These are phyloP conservation scores for Purshia tridentata DNA, from an alignment of 306 rosid genomes.

Conservation along the genomic window DNA sequence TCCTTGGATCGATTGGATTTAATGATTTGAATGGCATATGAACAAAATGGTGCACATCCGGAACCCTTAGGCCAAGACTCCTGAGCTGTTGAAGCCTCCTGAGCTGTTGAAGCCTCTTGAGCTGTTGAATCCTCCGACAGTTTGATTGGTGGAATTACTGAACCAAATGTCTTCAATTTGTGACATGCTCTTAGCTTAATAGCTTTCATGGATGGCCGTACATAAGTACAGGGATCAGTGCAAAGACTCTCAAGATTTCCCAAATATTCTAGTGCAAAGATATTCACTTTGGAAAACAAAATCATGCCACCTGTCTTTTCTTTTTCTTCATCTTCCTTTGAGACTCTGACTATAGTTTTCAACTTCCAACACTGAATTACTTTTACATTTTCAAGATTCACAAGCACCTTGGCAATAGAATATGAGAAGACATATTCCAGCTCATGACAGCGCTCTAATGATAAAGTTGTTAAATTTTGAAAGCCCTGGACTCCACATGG, in stretches of 20 bases:
- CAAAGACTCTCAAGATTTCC: not conserved
- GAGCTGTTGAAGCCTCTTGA: not conserved
- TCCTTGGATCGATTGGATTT: no score
- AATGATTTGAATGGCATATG: no score
- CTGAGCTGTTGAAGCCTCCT: no score
- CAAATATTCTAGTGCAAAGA: accelerated
- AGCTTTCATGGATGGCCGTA: not conserved
- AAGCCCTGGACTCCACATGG: not conserved
- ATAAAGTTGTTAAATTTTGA: not conserved
- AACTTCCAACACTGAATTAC: accelerated
- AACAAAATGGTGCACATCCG: no score
- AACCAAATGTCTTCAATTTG: not conserved
- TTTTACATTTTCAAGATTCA: not conserved
- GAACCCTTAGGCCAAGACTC: no score
- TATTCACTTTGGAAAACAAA: not conserved
- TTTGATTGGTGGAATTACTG: no score
- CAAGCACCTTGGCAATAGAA: not conserved
- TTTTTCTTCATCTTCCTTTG: not conserved
- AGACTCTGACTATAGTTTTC: not conserved
- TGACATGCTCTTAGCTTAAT: accelerated
- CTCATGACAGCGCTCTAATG: accelerated
- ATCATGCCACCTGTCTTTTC: not conserved
- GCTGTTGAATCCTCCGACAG: not conserved
- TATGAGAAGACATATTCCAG: not conserved
- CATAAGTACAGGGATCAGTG: not conserved